Base-by-base conservation (phyloP, 495 filamentous ascomycete species). In the Penicillium robsamsonii region DNA sequence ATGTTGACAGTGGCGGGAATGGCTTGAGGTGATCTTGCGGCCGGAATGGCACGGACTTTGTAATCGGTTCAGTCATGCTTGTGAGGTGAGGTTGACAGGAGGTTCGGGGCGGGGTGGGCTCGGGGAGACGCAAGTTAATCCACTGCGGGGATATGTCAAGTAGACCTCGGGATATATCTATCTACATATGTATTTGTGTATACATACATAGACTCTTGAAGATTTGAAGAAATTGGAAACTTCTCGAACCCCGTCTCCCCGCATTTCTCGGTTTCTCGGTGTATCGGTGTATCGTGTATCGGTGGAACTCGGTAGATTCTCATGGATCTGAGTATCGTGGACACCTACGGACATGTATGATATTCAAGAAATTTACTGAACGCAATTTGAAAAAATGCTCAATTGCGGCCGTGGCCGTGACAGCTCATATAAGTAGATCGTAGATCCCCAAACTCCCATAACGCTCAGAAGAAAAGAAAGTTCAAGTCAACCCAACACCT, bases 401-500 rank as follows among this genome's bases (percentile, higher is more conserved):
- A 45, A 18, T 20, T 47, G 45, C n/a, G 8, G 20, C 41, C 30
- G 15, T 45, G 24, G 40, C 41, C 5, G 33, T 51, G 18, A 13
- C 46, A 15, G 47, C 12, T 47, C 41, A 31, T 56, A 11, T 47
- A 31, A 13, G 22, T 46, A 58, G 38, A 46, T 31, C 48, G 22
- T 46, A 58, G 38, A 46, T 31, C 48, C 29, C 41, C n/a, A 40
- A 40, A 54, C 49, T 24, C 44, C 53, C 4, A n/a, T 50, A 49
- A 24, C 25, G 45, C 33, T 38, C 37, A 40, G 44, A 46, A 13
- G 12, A 33, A 24, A 18, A 43, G 5, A 17, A 30, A 11, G 45
- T 13, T 7, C 4, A 25, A 33, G 10, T 58, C 47, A 87, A 15
- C 83, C 85, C 48, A 89, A 76, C n/a, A 90, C 80, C 79, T 96